Evolutionary conservation across 2,329 filamentous ascomycete species (phyloP), one percentile per base, ranked within the genome.

Genomic region (Hypomyces perniciosus): DNA sequence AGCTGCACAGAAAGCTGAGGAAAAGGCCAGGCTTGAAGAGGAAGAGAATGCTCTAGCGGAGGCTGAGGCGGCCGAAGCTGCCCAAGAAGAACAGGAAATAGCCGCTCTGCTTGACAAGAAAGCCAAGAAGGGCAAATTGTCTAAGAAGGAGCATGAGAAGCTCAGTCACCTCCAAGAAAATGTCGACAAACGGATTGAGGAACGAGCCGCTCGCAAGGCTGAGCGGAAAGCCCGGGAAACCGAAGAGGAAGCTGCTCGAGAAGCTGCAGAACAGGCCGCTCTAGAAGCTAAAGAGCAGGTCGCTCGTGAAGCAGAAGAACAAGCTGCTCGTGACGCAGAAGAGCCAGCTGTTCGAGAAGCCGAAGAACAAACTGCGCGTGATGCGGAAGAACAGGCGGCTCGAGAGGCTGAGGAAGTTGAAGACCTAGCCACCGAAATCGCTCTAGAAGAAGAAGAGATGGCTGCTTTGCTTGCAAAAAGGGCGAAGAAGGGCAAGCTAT

Each of bases 131-230:
- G 65, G 66, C 49, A 77, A 68, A 53, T 57, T 75, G 9, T 62
- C 59, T 2, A 77, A 71, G 55, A 75, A 68, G 51, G 74, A 75
- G 31, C 64, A 75, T 45, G 72, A 77, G 52, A 75, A 72, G 52
- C 65, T 71, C 28, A 65, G 69, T 33, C 57, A 59, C 6, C 59
- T 76, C 6, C 67, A 62, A 8, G 64, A 65, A 35, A 69, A 63
- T 31, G 62, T 65, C 28, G 61, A 59, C 29, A 61, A 60, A 53
- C 64, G 71, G 33, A 66, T 68, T 6, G 70, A 72, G 50, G 68
- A 74, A 51, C 55, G 55, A 44, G 54, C 57, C 10, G 50, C 61
- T 10, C 47, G 59, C 9, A 61, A 65, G 26, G 67, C 64, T 20
- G 65, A 66, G 13, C 64, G 66, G 42, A 64, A 66, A 29, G 66